Evolutionary conservation across 345 rosid species (phyloP), one percentile per base, ranked within the genome.

Genomic region (Arabidopsis arenosa): DNA sequence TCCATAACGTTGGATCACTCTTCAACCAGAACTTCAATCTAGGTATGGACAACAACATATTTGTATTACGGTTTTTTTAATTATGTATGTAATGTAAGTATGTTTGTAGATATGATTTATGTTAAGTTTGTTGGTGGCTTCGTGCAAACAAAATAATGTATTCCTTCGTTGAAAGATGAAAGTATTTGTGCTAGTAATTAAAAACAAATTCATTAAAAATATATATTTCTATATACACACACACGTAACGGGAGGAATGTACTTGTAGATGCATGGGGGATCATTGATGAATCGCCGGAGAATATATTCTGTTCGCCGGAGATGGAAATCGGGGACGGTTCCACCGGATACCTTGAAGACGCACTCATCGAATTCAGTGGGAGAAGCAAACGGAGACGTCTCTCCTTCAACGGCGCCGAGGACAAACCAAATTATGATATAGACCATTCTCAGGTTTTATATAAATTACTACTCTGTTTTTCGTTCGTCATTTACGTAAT

Each of bases 331-430:
- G 75, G 83, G 37, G 89, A 88, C 72, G 74, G 85, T 21, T 90
- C 96, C 39, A 85, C 96, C 23, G 98, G 98, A 48, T 93, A 93
- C 64, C 85, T 93, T 33, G 92, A 93, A 79, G 98, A 93, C 63
- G 98, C 96, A 28, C 80, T 93, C 63, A 64, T 85, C 5, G 90
- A 91, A 77, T 87, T 83, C 61, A 80, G 74, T n/a, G 90, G 79
- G 52, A 77, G 84, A 63, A 82, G 88, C 63, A 93, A 91, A 81
- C 84, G 94, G 61, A 78, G 93, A 60, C 89, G 96, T 36, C 74
- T 91, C 79, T 47, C 76, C 37, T 77, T 77, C 37, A 53, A 61
- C 39, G 56, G 48, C 7, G 65, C 52, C 9, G 80, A 70, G 9
- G 71, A 76, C 49, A 70, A 18, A 53, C 70, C 66, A 54, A 23